Conservation (phyloP, 768 basidiomycete species). For the Lactifluus volemus region DNA sequence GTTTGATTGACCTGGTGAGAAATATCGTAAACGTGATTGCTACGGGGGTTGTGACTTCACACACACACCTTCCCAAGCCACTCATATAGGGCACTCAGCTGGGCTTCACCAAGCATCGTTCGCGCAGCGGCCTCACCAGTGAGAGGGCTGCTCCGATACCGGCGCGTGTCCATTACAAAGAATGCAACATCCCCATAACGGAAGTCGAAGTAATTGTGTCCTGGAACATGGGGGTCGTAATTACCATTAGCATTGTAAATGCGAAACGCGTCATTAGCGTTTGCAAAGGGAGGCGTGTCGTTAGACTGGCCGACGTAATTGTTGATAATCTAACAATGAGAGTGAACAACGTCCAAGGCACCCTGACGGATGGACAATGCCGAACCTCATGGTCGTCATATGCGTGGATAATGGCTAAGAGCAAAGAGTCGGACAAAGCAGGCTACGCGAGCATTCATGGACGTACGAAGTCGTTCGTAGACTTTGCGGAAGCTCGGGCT, state of each 20-base stretch:
- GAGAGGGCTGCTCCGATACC: conserved; percentile 41
- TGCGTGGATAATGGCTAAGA: conserved; percentile 48
- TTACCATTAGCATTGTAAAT: conserved; percentile 59
- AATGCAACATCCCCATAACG: conserved; percentile 60
- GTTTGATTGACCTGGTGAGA: conserved; percentile 51
- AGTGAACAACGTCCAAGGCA: conserved; percentile 1
- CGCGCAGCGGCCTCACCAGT: conserved; percentile 31
- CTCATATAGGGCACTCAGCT: conserved; percentile 48
- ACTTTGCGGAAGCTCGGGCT: conserved; percentile 57
- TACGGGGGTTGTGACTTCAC: not conserved
- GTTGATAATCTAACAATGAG: conserved; percentile 43
- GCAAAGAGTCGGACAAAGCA: not conserved
- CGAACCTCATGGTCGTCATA: conserved; percentile 67
- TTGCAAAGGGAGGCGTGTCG: conserved; percentile 46
- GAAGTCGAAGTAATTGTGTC: conserved; percentile 51
- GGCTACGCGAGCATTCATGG: not conserved
- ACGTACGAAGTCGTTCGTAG: conserved; percentile 62
- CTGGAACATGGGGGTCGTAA: conserved; percentile 40
- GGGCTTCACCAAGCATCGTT: conserved; percentile 64
- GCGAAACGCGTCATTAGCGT: conserved; percentile 50
- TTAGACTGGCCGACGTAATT: conserved; percentile 54
- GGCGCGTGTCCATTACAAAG: conserved; percentile 70
- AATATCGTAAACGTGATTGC: not conserved
- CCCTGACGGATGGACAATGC: not conserved
- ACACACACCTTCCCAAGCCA: conserved; percentile 49